phyloP scores from a whole-genome alignment of 352 stramenopile species.

The Pelagophyceae sp. region DNA sequence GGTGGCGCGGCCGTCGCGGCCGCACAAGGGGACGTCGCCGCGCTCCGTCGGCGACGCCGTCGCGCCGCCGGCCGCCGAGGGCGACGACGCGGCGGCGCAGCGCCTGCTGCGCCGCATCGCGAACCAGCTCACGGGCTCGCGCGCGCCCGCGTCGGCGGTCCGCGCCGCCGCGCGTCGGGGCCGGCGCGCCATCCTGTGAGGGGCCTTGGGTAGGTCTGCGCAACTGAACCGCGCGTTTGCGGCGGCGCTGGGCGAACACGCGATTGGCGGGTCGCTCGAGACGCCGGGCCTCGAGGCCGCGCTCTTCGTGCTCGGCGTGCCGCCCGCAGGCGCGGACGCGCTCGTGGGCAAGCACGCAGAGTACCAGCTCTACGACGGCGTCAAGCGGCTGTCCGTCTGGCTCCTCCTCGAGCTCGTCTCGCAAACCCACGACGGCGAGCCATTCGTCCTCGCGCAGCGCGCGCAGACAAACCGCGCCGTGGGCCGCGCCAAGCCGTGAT shows the following conservation, averaged over 20 bases:
- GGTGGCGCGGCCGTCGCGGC: not conserved
- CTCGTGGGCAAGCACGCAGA: not conserved
- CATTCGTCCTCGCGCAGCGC: too few relatives aligned
- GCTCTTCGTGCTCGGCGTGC: not conserved
- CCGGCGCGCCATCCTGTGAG: too few relatives aligned
- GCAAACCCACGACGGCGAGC: too few relatives aligned
- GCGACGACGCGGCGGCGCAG: not conserved
- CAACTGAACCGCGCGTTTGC: not conserved
- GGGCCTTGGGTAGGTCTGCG: too few relatives aligned
- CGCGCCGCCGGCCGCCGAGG: not conserved
- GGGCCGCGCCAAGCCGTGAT: too few relatives aligned
- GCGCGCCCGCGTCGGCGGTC: too few relatives aligned
- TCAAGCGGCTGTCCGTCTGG: too few relatives aligned
- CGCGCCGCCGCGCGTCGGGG: too few relatives aligned
- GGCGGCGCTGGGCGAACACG: not conserved
- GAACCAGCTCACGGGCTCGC: not conserved
- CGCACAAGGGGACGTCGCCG: not conserved
- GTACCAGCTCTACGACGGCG: too few relatives aligned
- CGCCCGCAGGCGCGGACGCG: not conserved
- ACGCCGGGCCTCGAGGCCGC: not conserved
- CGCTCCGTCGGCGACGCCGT: not conserved
- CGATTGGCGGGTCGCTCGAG: not conserved
- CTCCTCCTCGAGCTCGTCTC: too few relatives aligned
- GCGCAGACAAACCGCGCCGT: too few relatives aligned
- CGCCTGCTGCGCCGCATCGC: not conserved